Evolutionary conservation across 2,329 filamentous ascomycete genomes (phyloP).

Genomic region (Diaporthe longicolla): DNA sequence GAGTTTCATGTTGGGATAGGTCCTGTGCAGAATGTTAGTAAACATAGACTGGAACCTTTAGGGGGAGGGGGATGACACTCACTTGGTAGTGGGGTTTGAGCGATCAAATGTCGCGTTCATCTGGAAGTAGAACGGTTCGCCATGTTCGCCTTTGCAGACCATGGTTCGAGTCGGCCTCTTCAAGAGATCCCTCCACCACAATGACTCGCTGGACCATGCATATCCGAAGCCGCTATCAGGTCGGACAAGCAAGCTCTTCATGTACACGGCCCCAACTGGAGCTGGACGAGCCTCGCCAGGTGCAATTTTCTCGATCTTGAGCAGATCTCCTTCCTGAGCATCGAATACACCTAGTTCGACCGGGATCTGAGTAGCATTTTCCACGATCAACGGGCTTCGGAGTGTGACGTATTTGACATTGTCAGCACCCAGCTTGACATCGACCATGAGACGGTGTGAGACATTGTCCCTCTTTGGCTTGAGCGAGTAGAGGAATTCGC

Average conservation of each 20-base stretch:
- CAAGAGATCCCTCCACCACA: slow-evolving; percentile 94
- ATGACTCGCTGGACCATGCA: slow-evolving; percentile 88
- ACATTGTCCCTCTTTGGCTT: slow-evolving; percentile 89
- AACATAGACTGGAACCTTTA: neutral
- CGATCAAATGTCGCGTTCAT: slow-evolving; percentile 89
- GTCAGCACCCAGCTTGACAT: slow-evolving; percentile 90
- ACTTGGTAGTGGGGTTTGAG: slow-evolving; percentile 84
- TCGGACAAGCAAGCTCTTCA: slow-evolving; percentile 88
- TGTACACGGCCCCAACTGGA: slow-evolving; percentile 90
- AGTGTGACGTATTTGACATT: slow-evolving; percentile 99
- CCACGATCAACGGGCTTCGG: slow-evolving; percentile 89
- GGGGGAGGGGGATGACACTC: slow-evolving; percentile 48
- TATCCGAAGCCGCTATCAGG: slow-evolving; percentile 98
- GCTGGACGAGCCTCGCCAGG: slow-evolving; percentile 92
- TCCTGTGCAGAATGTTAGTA: slow-evolving; percentile 62
- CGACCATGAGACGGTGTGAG: slow-evolving; percentile 90
- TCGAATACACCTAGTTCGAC: slow-evolving; percentile 95
- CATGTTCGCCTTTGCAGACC: slow-evolving; percentile 88
- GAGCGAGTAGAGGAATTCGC: slow-evolving; percentile 90
- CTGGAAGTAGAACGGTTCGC: slow-evolving; percentile 96
- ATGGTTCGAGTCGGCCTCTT: slow-evolving; percentile 88
- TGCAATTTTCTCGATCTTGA: slow-evolving; percentile 98
- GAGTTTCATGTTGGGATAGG: slow-evolving; percentile 95
- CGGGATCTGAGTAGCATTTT: slow-evolving; percentile 97
- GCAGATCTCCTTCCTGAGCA: slow-evolving; percentile 85